Percentiles rank a stretch among this genome's conserved stretches.
These are phyloP conservation scores for Amanita rimosa DNA, from an alignment of 768 basidiomycete species.

Conservation along the genomic window DNA sequence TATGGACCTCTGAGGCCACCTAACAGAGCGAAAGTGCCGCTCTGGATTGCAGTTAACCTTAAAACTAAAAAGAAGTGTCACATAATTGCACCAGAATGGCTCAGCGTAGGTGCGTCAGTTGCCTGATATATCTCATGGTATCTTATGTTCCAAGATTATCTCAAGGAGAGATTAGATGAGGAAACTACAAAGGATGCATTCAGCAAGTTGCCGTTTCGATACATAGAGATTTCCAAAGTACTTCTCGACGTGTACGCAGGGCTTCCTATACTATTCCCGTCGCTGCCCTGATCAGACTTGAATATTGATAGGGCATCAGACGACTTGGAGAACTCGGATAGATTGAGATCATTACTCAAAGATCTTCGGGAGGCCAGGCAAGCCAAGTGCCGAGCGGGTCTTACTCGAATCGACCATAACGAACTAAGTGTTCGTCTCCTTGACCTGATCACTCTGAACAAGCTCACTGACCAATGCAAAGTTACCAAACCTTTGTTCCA, in stretches of 20 bases:
- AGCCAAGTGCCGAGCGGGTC: constrained; percentile 83
- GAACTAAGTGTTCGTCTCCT: constrained; percentile 56
- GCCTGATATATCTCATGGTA: neutral
- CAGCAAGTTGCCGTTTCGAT: constrained; percentile 76
- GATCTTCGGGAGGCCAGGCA: constrained; percentile 95
- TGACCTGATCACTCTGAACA: neutral
- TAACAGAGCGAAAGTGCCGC: constrained; percentile 70
- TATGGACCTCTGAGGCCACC: constrained; percentile 93
- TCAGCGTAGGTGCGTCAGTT: constrained; percentile 54
- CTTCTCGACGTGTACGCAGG: constrained; percentile 78
- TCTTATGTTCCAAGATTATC: constrained; percentile 42
- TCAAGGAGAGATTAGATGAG: constrained; percentile 60
- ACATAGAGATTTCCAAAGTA: constrained; percentile 83
- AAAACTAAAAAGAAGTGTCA: constrained; percentile 94
- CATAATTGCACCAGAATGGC: constrained; percentile 85
- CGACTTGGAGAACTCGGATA: constrained; percentile 78
- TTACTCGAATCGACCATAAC: constrained; percentile 69
- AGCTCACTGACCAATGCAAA: constrained; percentile 17
- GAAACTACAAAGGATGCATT: constrained; percentile 72
- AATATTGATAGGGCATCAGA: constrained; percentile 62
- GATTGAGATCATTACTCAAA: constrained; percentile 75
- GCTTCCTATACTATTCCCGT: neutral
- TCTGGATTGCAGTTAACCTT: constrained; percentile 93
- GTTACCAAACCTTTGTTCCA: constrained; percentile 77
- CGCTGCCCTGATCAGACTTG: neutral